phyloP scores from a whole-genome alignment of 2,329 filamentous ascomycete genomes.

The Alternaria sp. region DNA sequence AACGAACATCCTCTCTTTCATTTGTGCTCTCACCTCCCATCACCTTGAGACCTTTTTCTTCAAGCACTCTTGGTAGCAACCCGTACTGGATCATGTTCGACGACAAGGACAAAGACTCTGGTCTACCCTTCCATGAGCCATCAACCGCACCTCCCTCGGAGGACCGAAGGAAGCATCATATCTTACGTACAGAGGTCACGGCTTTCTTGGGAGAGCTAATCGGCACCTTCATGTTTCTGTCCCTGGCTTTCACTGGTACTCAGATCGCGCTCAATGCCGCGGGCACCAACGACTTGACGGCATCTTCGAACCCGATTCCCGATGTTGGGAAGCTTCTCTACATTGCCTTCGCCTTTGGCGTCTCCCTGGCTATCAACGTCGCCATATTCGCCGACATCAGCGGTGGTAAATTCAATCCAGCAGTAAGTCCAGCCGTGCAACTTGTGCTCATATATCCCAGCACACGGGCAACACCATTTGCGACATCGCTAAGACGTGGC shows the following conservation, averaged over 20 bases:
- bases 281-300: conserved; percentile 38
- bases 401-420: conserved; percentile 38
- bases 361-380: conserved; percentile 48
- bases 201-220: conserved; percentile 55
- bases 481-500: not conserved
- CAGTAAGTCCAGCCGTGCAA: conserved; percentile 34
- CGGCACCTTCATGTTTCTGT: conserved; percentile 58
- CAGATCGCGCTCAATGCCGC: conserved; percentile 60
- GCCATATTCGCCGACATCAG: conserved; percentile 50
- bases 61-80: conserved; percentile 3
- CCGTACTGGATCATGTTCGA: conserved; percentile 18
- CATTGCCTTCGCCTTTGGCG: conserved; percentile 46
- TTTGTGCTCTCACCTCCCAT: conserved; percentile 3
- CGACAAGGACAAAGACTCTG: conserved; percentile 12
- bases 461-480: conserved; percentile 32
- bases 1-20: conserved; percentile 3
- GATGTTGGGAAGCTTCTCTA: conserved; percentile 47
- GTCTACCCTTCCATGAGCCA: conserved; percentile 26
- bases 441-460: conserved; percentile 1
- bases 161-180: conserved; percentile 3
- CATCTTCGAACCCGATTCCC: conserved; percentile 17
- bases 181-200: conserved; percentile 28
- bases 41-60: conserved; percentile 6
- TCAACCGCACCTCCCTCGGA: conserved; percentile 17
- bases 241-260: conserved; percentile 43